Percentiles rank a stretch among this genome's conserved stretches.
phyloP scores from a whole-genome alignment of 192 early-diverging fungal genomes.

The Umbelopsis sp. region DNA sequence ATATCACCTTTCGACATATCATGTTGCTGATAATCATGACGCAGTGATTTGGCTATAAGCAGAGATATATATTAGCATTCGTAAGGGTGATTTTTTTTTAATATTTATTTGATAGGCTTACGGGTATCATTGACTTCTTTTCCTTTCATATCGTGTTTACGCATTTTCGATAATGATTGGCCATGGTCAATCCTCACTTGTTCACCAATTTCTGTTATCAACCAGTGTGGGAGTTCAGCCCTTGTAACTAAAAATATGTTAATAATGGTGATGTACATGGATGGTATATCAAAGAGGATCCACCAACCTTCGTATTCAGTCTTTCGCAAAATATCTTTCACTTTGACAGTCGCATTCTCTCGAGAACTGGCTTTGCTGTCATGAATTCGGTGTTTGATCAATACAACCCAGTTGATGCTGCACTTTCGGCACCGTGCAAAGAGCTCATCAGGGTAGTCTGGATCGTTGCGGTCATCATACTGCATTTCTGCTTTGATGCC shows the following conservation, averaged over 20 bases:
- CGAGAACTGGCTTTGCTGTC: conserved; percentile 37
- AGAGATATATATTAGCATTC: conserved; percentile 15
- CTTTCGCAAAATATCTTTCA: conserved; percentile 73
- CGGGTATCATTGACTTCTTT: conserved; percentile 32
- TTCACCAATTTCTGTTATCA: conserved; percentile 69
- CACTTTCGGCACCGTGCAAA: conserved; percentile 62
- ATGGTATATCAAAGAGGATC: neutral
- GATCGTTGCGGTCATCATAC: conserved; percentile 70
- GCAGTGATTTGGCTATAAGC: conserved; percentile 28
- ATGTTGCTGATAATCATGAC: conserved; percentile 38
- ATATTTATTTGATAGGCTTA: conserved; percentile 15
- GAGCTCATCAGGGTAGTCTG: conserved; percentile 66
- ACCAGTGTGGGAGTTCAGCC: conserved; percentile 56
- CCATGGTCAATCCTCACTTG: conserved; percentile 62
- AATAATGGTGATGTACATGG: too few relatives aligned
- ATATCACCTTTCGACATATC: conserved; percentile 42
- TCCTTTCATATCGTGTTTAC: conserved; percentile 39
- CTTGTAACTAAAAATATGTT: conserved; percentile 45
- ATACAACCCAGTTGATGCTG: conserved; percentile 82
- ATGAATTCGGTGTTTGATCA: conserved; percentile 61
- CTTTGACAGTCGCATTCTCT: conserved; percentile 59
- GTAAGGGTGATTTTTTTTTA: neutral
- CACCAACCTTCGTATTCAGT: conserved; percentile 63
- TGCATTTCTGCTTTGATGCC: conserved; percentile 81
- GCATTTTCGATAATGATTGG: conserved; percentile 44